These are phyloP conservation scores for Fusarium neocosmosporiellum DNA, from an alignment of 2,329 filamentous ascomycete species.

Conservation along the genomic window DNA sequence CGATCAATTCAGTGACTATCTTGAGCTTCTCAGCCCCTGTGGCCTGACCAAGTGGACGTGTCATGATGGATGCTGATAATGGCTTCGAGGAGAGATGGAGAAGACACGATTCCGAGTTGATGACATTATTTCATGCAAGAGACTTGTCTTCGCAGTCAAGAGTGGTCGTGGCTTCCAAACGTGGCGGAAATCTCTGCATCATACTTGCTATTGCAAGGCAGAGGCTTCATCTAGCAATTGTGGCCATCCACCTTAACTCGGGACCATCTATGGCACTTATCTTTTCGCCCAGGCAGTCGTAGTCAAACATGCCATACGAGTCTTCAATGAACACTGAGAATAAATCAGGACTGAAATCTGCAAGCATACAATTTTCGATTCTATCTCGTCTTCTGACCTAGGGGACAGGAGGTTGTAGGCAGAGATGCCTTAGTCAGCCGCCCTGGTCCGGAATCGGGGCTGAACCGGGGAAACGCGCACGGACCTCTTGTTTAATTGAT, in stretches of 20 bases:
- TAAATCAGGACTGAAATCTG: not conserved
- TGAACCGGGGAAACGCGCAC: constrained; percentile 21
- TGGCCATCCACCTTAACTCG: no score
- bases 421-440: no score
- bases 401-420: no score
- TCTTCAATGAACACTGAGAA: not conserved
- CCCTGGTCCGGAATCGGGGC: not conserved
- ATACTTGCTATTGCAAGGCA: not conserved
- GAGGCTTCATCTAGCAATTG: not conserved
- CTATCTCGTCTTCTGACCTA: not conserved
- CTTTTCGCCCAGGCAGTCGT: not conserved
- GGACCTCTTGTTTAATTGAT: constrained; percentile 43
- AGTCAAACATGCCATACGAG: not conserved
- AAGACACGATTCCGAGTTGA: not conserved
- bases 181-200: not conserved
- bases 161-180: not conserved
- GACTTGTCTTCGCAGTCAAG: no score
- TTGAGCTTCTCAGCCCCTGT: constrained; percentile 69
- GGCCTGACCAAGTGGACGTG: constrained; percentile 44
- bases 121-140: no score
- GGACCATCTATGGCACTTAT: no score
- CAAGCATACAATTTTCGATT: not conserved
- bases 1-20: constrained; percentile 73
- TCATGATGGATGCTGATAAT: constrained; percentile 37
- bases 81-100: not conserved